phyloP scores from a whole-genome alignment of 768 basidiomycete genomes.

The Tricholoma sp. region DNA sequence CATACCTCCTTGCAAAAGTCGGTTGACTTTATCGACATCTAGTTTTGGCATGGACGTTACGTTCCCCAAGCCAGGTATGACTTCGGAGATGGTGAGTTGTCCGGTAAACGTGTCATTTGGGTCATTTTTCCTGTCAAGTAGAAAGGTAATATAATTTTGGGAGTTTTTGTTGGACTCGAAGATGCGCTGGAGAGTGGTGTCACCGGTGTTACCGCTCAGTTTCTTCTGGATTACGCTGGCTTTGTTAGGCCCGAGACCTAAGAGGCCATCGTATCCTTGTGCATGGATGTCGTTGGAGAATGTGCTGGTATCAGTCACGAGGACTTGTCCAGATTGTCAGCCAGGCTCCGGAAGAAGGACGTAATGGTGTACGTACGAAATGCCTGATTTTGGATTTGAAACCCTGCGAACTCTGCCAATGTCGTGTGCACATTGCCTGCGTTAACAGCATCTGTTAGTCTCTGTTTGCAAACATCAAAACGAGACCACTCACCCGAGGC shows the following conservation, averaged over 20 bases:
- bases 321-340: slow-evolving; percentile 36
- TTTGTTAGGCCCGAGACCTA: slow-evolving; percentile 75
- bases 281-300: slow-evolving; percentile 57
- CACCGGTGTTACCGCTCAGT: slow-evolving; percentile 42
- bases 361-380: slow-evolving; percentile 44
- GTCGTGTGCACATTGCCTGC: slow-evolving; percentile 55
- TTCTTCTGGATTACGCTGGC: slow-evolving; percentile 61
- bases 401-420: slow-evolving; percentile 48
- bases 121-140: slow-evolving; percentile 57
- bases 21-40: slow-evolving; percentile 58
- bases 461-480: background rate
- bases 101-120: slow-evolving; percentile 49
- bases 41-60: slow-evolving; percentile 61
- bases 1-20: slow-evolving; percentile 43
- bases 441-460: background rate
- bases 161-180: slow-evolving; percentile 54
- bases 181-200: slow-evolving; percentile 59
- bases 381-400: slow-evolving; percentile 58
- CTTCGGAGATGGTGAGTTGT: slow-evolving; percentile 64
- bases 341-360: background rate
- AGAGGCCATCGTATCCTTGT: slow-evolving; percentile 65
- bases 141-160: slow-evolving; percentile 63
- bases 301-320: slow-evolving; percentile 55
- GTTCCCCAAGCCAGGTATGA: slow-evolving; percentile 56
- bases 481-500: slow-evolving; percentile 42